Percentiles rank a stretch among this genome's conserved stretches.
These are phyloP conservation scores for Yamadazyma sp. DNA, from an alignment of 1,139 yeast species.

Conservation along the genomic window DNA sequence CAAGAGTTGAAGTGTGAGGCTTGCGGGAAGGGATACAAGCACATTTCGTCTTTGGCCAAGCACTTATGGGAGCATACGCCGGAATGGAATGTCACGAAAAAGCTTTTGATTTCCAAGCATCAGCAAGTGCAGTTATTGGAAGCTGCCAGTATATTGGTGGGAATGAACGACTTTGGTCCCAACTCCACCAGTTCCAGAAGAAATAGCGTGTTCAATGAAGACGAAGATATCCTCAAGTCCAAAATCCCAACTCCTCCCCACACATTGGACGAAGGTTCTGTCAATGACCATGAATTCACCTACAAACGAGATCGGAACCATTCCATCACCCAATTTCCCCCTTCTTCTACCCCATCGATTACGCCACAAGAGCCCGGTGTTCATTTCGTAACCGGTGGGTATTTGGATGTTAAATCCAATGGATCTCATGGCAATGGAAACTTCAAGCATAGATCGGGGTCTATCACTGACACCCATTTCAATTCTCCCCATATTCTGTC, in stretches of 20 bases:
- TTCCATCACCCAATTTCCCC: conserved; percentile 22
- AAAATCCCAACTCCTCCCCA: conserved; percentile 11
- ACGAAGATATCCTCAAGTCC: conserved; percentile 8
- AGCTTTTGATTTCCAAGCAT: conserved; percentile 78
- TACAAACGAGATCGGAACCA: conserved; percentile 5
- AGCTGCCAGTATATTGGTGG: conserved; percentile 83
- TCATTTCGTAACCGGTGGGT: conserved; percentile 9
- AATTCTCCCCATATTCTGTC: conserved; percentile 5
- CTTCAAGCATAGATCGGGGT: conserved; percentile 5
- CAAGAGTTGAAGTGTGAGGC: conserved; percentile 86
- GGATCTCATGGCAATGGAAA: background rate
- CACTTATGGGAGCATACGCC: conserved; percentile 83
- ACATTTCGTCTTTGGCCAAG: conserved; percentile 75
- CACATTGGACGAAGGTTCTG: background rate
- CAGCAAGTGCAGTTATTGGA: conserved; percentile 87
- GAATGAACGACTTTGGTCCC: conserved; percentile 58
- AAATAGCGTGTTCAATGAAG: conserved; percentile 16
- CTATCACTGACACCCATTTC: conserved; percentile 1
- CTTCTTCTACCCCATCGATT: conserved; percentile 8
- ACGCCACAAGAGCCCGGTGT: conserved; percentile 5
- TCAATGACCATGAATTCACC: background rate
- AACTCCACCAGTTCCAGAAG: conserved; percentile 11
- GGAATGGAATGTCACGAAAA: conserved; percentile 86
- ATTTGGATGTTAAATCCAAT: conserved; percentile 8
- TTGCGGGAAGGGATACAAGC: conserved; percentile 88